A percentile compares a stretch with the other conserved stretches of the same genome.
Evolutionary conservation across 345 rosid species (phyloP).

Genomic region (Salix purpurea): DNA sequence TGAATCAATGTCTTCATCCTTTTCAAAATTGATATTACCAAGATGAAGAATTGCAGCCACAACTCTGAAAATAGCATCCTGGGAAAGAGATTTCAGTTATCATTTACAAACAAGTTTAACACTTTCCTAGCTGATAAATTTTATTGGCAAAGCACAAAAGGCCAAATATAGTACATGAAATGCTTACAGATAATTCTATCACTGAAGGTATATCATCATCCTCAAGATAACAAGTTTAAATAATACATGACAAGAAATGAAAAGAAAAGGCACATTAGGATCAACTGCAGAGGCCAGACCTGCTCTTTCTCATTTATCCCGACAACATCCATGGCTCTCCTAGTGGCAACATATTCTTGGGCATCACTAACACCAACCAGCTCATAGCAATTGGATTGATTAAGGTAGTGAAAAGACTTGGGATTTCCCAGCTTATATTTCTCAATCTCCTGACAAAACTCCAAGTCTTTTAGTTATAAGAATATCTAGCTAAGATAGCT

Average conservation of each 20-base stretch:
- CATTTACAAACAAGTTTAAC: neutral
- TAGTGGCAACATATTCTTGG: constrained; percentile 64
- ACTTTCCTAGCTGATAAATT: neutral
- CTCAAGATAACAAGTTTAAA: neutral
- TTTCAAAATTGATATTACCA: constrained; percentile 68
- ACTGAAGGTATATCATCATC: neutral
- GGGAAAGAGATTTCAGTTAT: neutral
- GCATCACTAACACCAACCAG: constrained; percentile 73
- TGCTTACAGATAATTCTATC: neutral
- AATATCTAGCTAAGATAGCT: neutral
- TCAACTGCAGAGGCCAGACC: constrained; percentile 40
- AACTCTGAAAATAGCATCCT: constrained; percentile 78
- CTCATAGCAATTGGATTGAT: constrained; percentile 79
- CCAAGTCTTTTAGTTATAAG: constrained; percentile 19
- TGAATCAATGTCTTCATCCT: constrained; percentile 62
- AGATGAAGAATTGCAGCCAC: constrained; percentile 95
- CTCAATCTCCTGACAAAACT: constrained; percentile 61
- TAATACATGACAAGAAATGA: neutral
- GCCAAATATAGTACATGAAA: constrained; percentile 1
- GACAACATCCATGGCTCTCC: constrained; percentile 83
- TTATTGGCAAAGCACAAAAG: neutral
- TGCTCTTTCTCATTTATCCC: constrained; percentile 75
- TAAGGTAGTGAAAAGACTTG: constrained; percentile 85
- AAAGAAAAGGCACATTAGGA: neutral
- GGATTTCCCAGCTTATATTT: constrained; percentile 78